Evolutionary conservation across 1,139 yeast genomes (phyloP), one percentile per base, ranked within the genome.

Genomic region (Eremothecium cymbalariae): DNA sequence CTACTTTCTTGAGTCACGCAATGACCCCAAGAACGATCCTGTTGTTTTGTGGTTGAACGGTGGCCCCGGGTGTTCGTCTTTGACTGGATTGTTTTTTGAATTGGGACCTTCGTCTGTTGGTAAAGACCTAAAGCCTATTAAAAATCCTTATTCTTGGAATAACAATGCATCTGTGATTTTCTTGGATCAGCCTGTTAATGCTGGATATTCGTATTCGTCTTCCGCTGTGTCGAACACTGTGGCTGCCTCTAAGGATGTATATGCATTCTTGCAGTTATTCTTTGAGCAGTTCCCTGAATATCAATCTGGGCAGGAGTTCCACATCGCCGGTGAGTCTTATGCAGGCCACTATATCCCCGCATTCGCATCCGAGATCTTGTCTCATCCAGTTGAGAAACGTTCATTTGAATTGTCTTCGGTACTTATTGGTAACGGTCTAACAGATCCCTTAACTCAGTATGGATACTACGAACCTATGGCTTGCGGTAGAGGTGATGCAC

Each of bases 341-440:
- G 98, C 95, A 37, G 98, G 98, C 44, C 97, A 90, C 61, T 90
- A 90, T 62, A 86, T 90, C 48, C 98, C 97, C 20, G 88, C 77
- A 7, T 83, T 90, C 59, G 95, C 96, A 15, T 64, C 79, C 33
- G 95, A 88, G 62, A 88, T 90, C 48, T 64, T 86, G 53, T 69
- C 76, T 16, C 94, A 85, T 57, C 44, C 53, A n/a, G 59, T 59
- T 20, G 70, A 68, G 32, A 85, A 82, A 51, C 79, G 94, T 59
- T 69, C 76, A 41, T 88, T 90, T 67, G 75, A 86, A 59, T 71
- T 90, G 57, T 70, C 88, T 17, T 84, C 96, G 5, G 85, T 90
- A 28, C 64, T 90, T 62, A 88, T 90, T 55, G 98, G 98, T 56
- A 90, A 90, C 58, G 98, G 98, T 39, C 74, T 90, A 55, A 86